These are phyloP conservation scores for Neofusicoccum kwambonambiense DNA, from an alignment of 2,329 filamentous ascomycete species.

Conservation along the genomic window DNA sequence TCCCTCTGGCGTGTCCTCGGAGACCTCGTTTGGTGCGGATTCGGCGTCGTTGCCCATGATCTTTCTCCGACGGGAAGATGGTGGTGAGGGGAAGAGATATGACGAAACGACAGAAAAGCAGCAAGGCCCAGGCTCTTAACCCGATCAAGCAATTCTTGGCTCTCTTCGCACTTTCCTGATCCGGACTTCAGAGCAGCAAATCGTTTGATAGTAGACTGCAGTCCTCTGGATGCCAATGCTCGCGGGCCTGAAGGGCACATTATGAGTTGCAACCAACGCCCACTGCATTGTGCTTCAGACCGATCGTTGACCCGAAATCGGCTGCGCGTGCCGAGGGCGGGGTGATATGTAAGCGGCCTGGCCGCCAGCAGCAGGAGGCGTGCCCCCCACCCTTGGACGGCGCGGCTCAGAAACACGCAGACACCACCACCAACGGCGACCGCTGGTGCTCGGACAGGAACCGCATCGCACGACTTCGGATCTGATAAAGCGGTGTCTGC, in stretches of 20 bases:
- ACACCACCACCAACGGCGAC: no score
- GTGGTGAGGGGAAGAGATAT: neutral
- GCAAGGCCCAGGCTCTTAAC: neutral
- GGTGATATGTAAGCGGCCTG: neutral
- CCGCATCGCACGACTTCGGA: no score
- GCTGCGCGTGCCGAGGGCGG: neutral
- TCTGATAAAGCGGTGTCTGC: no score
- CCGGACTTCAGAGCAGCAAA: no score
- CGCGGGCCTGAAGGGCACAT: neutral
- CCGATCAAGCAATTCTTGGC: neutral
- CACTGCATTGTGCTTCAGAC: no score
- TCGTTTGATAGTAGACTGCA: no score
- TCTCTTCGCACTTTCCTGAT: neutral
- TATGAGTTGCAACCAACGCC: neutral
- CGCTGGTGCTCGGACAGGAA: no score
- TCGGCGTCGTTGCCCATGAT: neutral
- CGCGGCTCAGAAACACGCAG: neutral
- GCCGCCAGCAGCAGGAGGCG: neutral
- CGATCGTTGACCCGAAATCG: neutral
- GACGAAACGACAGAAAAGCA: neutral
- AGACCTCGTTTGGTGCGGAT: neutral
- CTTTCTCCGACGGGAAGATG: neutral
- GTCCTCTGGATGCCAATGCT: no score
- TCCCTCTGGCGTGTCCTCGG: slow-evolving; percentile 17
- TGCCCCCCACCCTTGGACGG: neutral